phyloP scores from a whole-genome alignment of 306 rosid genomes.

The Neltuma alba region DNA sequence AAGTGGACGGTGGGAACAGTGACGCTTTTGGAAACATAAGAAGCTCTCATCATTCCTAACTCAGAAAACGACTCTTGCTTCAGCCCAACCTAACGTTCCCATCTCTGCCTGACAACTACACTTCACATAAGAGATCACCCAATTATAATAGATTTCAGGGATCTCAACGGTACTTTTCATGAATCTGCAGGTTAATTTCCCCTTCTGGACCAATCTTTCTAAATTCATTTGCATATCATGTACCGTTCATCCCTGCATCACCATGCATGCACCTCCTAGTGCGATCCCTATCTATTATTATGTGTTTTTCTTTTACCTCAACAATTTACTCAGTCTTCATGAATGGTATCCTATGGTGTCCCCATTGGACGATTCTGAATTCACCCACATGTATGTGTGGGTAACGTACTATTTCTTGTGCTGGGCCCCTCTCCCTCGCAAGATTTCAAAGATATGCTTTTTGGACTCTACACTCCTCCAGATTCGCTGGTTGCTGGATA shows the following conservation, averaged over 20 bases:
- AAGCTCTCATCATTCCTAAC: too few species aligned
- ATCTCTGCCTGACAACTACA: too few species aligned
- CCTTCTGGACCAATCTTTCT: too few species aligned
- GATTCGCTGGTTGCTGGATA: not conserved
- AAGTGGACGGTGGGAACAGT: too few species aligned
- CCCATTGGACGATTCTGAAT: not conserved
- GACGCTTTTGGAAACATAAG: too few species aligned
- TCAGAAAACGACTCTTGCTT: too few species aligned
- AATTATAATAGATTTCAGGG: too few species aligned
- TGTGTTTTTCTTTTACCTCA: not conserved
- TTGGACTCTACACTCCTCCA: conserved; percentile 9
- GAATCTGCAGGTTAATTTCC: too few species aligned
- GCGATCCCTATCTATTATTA: not conserved
- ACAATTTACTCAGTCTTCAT: not conserved
- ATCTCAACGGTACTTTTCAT: too few species aligned
- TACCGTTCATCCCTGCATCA: not conserved
- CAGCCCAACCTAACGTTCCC: too few species aligned
- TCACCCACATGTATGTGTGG: not conserved
- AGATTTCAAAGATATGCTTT: conserved; percentile 26
- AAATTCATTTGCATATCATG: too few species aligned
- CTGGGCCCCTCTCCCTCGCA: not conserved
- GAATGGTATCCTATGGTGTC: not conserved
- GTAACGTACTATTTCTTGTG: not conserved
- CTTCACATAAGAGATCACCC: too few species aligned
- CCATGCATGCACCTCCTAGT: not conserved